Evolutionary conservation across 805 yeast species (phyloP).

Genomic region (Candida boidinii): DNA sequence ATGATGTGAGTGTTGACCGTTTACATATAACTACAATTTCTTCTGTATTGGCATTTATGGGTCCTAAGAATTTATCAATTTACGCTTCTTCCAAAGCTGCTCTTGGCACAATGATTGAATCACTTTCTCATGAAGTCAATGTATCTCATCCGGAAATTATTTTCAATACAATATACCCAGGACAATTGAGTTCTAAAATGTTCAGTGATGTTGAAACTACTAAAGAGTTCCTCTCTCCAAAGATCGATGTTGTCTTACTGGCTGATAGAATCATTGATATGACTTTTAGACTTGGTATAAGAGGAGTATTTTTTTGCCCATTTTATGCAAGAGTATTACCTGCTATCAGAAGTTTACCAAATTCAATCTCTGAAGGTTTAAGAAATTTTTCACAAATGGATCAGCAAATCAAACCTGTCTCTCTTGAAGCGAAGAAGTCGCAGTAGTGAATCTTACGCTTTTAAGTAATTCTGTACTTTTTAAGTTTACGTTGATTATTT

Average conservation of each 20-base stretch:
- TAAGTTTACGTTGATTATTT: too few relatives aligned
- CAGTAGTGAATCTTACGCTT: too few relatives aligned
- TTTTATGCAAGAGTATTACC: conserved; percentile 40
- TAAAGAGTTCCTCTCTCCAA: conserved; percentile 37
- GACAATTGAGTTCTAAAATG: conserved; percentile 42
- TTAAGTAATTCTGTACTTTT: too few relatives aligned
- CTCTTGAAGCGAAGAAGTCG: too few relatives aligned
- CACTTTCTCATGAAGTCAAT: conserved; percentile 34
- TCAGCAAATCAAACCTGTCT: conserved; percentile 4
- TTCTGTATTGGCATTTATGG: conserved; percentile 39
- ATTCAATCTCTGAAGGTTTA: conserved; percentile 23
- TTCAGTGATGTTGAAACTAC: conserved; percentile 36
- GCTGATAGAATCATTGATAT: conserved; percentile 27
- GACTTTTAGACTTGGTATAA: conserved; percentile 27
- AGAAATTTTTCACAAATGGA: conserved; percentile 24
- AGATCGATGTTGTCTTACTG: conserved; percentile 29
- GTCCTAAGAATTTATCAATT: conserved; percentile 37
- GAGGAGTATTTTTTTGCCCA: conserved; percentile 37
- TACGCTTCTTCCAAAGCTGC: conserved; percentile 46
- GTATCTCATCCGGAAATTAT: conserved; percentile 18
- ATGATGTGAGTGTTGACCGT: too few relatives aligned
- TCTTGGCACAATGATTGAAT: conserved; percentile 33
- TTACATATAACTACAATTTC: conserved; percentile 34
- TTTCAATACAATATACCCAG: conserved; percentile 36
- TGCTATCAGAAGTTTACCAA: conserved; percentile 32